phyloP scores from a whole-genome alignment of 2,329 filamentous ascomycete species.

The Aspergillus fumigatus region DNA sequence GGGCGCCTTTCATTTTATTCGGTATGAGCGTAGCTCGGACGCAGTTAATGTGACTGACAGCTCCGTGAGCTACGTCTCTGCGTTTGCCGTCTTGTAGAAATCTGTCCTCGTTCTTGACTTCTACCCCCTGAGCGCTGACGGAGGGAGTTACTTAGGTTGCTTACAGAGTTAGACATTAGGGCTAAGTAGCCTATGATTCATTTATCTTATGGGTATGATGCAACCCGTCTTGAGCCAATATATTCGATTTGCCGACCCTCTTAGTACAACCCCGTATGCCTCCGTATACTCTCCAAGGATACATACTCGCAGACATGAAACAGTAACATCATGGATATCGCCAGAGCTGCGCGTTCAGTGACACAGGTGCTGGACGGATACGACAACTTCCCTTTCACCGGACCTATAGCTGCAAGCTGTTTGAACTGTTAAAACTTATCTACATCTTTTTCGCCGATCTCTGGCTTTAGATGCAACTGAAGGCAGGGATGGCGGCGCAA shows the following conservation, averaged over 20 bases:
- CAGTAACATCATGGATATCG: neutral
- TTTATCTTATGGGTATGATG: neutral
- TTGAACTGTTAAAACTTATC: neutral
- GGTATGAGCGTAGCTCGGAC: constrained; percentile 82
- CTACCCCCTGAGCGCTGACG: neutral
- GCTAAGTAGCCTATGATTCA: neutral
- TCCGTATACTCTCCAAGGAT: neutral
- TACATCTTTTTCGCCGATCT: neutral
- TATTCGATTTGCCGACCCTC: neutral
- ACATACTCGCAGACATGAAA: neutral
- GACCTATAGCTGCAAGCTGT: neutral
- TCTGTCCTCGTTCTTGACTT: neutral
- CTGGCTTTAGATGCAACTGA: neutral
- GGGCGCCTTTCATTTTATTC: constrained; percentile 69
- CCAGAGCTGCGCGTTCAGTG: neutral
- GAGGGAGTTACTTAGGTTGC: neutral
- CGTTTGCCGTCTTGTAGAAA: constrained; percentile 68
- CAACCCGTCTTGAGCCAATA: neutral
- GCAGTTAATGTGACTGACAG: constrained; percentile 65
- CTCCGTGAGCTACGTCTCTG: constrained; percentile 93
- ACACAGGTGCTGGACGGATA: neutral
- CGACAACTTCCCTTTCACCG: neutral
- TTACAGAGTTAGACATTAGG: neutral
- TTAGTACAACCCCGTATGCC: neutral
- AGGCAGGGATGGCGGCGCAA: neutral